phyloP scores from a whole-genome alignment of 2,329 filamentous ascomycete genomes.

The Magnaporthiopsis poae region DNA sequence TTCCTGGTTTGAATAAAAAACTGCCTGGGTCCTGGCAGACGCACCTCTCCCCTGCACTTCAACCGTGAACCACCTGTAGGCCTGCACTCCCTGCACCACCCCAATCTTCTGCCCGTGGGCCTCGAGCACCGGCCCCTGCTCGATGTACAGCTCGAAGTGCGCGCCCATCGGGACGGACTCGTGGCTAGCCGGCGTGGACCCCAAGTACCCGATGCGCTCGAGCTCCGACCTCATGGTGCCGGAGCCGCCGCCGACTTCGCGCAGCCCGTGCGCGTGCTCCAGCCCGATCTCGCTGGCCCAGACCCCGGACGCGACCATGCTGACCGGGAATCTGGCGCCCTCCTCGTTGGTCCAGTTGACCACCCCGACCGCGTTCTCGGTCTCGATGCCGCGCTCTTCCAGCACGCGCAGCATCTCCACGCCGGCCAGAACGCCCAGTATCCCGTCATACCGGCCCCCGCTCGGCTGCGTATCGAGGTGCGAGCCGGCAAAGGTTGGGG shows the following conservation, averaged over 20 bases:
- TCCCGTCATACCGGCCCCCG: constrained; percentile 66
- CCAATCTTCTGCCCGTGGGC: constrained; percentile 53
- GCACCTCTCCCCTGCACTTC: constrained; percentile 47
- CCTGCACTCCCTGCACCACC: constrained; percentile 63
- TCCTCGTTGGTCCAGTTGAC: constrained; percentile 81
- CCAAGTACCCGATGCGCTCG: constrained; percentile 61
- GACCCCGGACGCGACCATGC: constrained; percentile 65
- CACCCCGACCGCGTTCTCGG: constrained; percentile 61
- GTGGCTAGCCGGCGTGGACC: constrained; percentile 45
- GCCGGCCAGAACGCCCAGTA: constrained; percentile 62
- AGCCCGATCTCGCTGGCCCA: constrained; percentile 62
- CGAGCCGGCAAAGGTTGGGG: constrained; percentile 59
- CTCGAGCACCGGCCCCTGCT: constrained; percentile 71
- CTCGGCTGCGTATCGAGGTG: constrained; percentile 57
- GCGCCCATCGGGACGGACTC: constrained; percentile 57
- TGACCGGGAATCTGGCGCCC: constrained; percentile 67
- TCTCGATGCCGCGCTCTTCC: constrained; percentile 57
- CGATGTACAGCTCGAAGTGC: constrained; percentile 77
- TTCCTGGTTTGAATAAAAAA: constrained; percentile 1
- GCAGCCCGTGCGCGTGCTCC: constrained; percentile 48
- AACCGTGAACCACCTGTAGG: constrained; percentile 64
- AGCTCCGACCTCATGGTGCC: constrained; percentile 60
- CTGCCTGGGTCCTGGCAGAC: not conserved
- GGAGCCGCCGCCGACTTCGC: constrained; percentile 50
- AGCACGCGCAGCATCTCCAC: constrained; percentile 63